A percentile compares a stretch with the other conserved stretches of the same genome.
phyloP scores from a whole-genome alignment of 2,329 filamentous ascomycete genomes.

The Metarhizium anisopliae region DNA sequence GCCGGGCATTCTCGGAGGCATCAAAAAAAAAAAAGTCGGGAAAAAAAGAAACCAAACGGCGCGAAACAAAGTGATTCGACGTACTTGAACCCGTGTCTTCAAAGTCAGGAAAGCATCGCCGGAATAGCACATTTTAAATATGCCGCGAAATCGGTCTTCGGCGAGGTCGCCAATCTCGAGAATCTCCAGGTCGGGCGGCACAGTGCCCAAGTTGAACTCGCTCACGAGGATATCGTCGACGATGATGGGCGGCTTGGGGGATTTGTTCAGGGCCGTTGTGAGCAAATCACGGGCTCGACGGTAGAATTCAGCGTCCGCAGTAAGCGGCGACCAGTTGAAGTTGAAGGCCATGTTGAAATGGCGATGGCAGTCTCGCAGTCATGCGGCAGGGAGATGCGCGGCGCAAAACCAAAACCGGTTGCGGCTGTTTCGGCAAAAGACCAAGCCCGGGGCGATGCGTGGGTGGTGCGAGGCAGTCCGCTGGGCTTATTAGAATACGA shows the following conservation, averaged over 20 bases:
- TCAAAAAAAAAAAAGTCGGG: not conserved
- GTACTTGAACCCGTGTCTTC: slow-evolving; percentile 86
- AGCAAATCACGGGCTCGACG: slow-evolving; percentile 87
- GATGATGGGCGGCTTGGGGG: slow-evolving; percentile 94
- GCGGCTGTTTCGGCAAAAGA: not conserved
- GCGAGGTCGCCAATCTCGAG: slow-evolving; percentile 95
- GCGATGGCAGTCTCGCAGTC: slow-evolving; percentile 26
- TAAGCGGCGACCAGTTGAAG: slow-evolving; percentile 99
- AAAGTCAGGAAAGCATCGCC: slow-evolving; percentile 93
- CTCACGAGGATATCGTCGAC: slow-evolving; percentile 98
- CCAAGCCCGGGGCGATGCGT: not conserved
- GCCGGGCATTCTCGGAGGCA: slow-evolving; percentile 12
- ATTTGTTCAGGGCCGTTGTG: slow-evolving; percentile 93
- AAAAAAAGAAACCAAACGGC: not conserved
- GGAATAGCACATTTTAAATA: slow-evolving; percentile 98
- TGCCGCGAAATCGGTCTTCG: slow-evolving; percentile 92
- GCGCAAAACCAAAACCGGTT: not conserved
- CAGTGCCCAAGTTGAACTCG: slow-evolving; percentile 91
- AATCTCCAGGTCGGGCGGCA: slow-evolving; percentile 92
- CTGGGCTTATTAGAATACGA: too few relatives aligned
- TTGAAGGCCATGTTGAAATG: slow-evolving; percentile 89
- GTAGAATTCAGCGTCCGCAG: slow-evolving; percentile 88
- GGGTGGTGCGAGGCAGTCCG: not conserved
- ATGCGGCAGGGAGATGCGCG: slow-evolving; percentile 16
- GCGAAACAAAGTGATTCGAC: slow-evolving; percentile 18